phyloP scores from a whole-genome alignment of 2,329 filamentous ascomycete genomes.

The Karstenula rhodostoma region DNA sequence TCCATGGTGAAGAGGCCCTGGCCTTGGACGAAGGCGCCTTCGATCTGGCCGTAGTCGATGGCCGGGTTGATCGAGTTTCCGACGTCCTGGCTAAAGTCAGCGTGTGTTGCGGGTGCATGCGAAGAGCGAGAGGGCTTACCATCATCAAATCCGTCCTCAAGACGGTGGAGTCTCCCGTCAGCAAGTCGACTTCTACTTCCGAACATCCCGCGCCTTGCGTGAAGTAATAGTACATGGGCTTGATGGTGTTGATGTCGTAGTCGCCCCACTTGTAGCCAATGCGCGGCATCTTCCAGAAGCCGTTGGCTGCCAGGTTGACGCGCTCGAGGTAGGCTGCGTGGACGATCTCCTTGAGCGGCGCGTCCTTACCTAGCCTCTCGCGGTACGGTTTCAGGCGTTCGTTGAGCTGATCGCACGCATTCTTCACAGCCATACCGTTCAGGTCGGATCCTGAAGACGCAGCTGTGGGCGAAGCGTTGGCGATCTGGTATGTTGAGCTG shows the following conservation, averaged over 20 bases:
- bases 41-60: conserved; percentile 83
- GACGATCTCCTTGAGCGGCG: conserved; percentile 84
- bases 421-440: conserved; percentile 92
- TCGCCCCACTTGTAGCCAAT: conserved; percentile 89
- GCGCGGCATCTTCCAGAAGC: conserved; percentile 95
- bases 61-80: conserved; percentile 79
- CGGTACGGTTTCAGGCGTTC: conserved; percentile 84
- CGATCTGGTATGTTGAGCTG: conserved; percentile 84
- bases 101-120: neutral
- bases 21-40: conserved; percentile 81
- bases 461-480: conserved; percentile 90
- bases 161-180: conserved; percentile 93
- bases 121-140: conserved; percentile 46
- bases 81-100: conserved; percentile 66
- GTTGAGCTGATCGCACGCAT: conserved; percentile 90
- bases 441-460: conserved; percentile 93
- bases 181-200: conserved; percentile 88
- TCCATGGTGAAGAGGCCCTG: conserved; percentile 81
- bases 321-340: conserved; percentile 93
- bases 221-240: conserved; percentile 95
- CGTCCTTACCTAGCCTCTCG: conserved; percentile 77
- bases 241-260: conserved; percentile 42
- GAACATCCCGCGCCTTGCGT: conserved; percentile 83
- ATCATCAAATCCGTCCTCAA: conserved; percentile 91
- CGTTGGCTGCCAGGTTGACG: conserved; percentile 92